Evolutionary conservation across 495 filamentous ascomycete genomes (phyloP).

Genomic region (Neurospora sp.): DNA sequence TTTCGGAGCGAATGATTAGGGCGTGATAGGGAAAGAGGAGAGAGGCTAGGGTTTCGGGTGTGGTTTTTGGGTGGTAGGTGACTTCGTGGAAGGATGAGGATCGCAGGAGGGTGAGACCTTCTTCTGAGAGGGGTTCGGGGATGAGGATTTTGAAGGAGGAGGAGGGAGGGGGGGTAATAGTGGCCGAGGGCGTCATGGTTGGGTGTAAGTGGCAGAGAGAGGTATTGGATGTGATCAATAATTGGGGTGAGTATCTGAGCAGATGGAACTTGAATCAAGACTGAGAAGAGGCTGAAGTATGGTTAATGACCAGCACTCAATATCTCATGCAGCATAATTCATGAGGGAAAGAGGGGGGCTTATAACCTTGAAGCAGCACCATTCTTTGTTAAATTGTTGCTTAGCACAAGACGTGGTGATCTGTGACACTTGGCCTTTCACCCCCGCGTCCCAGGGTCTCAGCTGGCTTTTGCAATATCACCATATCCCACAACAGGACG

Average conservation of each 20-base stretch:
- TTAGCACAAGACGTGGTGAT: background rate
- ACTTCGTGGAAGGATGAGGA: conserved; percentile 42
- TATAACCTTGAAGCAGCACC: background rate
- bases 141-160: conserved; percentile 50
- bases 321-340: background rate
- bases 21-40: conserved; percentile 56
- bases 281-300: background rate
- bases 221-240: background rate
- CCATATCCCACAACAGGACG: background rate
- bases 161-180: conserved; percentile 8
- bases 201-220: background rate
- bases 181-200: conserved; percentile 28
- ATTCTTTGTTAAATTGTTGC: background rate
- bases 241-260: background rate
- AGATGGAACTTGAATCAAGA: background rate
- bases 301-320: too few species aligned
- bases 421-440: background rate
- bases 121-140: conserved; percentile 62
- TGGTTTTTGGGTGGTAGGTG: conserved; percentile 22
- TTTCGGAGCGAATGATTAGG: conserved; percentile 62
- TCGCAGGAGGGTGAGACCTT: conserved; percentile 52
- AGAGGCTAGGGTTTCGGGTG: conserved; percentile 43
- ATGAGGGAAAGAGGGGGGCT: background rate
- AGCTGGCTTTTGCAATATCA: background rate
- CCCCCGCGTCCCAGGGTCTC: background rate